Percentiles rank a stretch among this genome's conserved stretches.
Evolutionary conservation across 1,284 basidiomycete genomes (phyloP).

Genomic region (Naganishia cerealis): DNA sequence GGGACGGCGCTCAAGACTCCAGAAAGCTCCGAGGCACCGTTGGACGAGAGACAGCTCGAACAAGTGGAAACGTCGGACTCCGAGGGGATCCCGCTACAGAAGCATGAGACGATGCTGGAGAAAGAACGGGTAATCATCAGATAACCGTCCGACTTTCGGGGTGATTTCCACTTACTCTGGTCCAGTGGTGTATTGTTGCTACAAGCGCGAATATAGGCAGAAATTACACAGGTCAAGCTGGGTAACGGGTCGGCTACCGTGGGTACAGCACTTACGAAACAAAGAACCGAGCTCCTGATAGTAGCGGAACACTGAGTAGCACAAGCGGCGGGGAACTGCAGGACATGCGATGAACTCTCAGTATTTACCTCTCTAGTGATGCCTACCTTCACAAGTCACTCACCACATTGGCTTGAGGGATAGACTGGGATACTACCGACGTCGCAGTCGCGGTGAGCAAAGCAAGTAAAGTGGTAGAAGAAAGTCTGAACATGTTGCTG

Average conservation of each 20-base stretch:
- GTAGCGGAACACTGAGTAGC: constrained; percentile 42
- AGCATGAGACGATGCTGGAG: constrained; percentile 49
- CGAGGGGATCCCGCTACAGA: constrained; percentile 48
- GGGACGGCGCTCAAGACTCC: constrained; percentile 25
- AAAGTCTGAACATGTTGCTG: constrained; percentile 26
- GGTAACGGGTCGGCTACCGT: not conserved
- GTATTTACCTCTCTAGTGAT: not conserved
- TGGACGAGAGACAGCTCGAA: constrained; percentile 46
- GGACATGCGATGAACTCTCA: not conserved
- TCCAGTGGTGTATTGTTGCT: constrained; percentile 38
- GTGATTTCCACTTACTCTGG: not conserved
- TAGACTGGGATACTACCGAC: constrained; percentile 14
- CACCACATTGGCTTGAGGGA: constrained; percentile 6
- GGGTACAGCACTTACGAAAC: constrained; percentile 40
- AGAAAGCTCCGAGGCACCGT: constrained; percentile 45
- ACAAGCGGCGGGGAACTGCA: constrained; percentile 48
- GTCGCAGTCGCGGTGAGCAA: constrained; percentile 9
- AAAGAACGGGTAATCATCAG: not conserved
- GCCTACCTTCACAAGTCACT: not conserved
- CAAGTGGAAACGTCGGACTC: constrained; percentile 42
- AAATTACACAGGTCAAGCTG: not conserved
- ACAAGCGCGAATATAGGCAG: not conserved
- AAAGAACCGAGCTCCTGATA: constrained; percentile 45
- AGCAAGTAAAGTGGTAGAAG: constrained; percentile 1
- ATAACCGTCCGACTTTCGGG: not conserved